Base-by-base conservation (phyloP, 169 alveolate species). In the Eimeria acervulina region DNA sequence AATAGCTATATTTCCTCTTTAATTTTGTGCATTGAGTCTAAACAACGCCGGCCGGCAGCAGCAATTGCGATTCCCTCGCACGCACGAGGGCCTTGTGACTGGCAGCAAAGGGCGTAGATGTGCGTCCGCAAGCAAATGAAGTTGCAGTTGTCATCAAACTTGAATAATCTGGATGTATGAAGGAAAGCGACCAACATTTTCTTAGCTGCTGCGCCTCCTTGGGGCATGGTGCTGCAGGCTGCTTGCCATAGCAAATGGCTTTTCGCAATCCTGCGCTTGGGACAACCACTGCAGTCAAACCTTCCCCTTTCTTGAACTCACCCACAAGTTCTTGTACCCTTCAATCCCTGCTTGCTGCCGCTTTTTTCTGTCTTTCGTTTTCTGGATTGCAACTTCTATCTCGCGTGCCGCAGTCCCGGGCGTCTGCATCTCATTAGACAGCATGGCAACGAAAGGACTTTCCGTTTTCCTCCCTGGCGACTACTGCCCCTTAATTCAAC, bases 381-480 rank as follows among this genome's bases (percentile, higher is more conserved):
- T 44, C 23, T 7, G 33, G 55, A 19, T 5, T 4, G n/a, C 85
- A 78, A n/a, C 28, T 81, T 81, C 3, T 33, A 21, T 38, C 12
- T 5, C 74, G n/a, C 31, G 7, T 4, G 70, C 51, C 51, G 36
- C 70, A 0, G 59, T 42, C 55, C 40, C 4, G 12, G 31, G 89
- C 44, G 68, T 78, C 1, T 23, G 44, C n/a, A 78, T 78, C 61
- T 26, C 85, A 17, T 17, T 40, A 52, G 28, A 31, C 33, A 72
- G 19, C 19, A 85, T 85, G 93, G 80, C 81, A 15, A 26, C 80
- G 2, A 55, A 47, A 8, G 93, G 44, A 17, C 40, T 61, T 85
- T 31, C 93, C 23, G 93, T 85, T 5, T 85, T 85, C 70, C 93
- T 85, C 40, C 93, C 93, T 17, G 93, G 93, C 36, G 93, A 85